Evolutionary conservation across 2,329 filamentous ascomycete species (phyloP), one percentile per base, ranked within the genome.

Genomic region (Chaetomiaceae sp.): DNA sequence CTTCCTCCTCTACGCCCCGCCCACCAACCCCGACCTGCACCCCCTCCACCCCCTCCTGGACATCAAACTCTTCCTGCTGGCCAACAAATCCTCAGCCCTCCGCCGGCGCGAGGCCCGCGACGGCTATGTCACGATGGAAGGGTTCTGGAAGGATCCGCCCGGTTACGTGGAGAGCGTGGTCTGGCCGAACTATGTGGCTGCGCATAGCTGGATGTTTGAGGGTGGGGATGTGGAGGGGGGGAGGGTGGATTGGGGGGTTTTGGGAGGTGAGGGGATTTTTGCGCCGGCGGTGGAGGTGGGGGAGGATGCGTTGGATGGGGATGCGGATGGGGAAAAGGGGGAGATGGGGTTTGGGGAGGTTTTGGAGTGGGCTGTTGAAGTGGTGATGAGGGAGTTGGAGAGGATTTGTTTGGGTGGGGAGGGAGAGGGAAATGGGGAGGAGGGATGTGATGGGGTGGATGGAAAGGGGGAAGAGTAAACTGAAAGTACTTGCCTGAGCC

Each of bases 101-200:
- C 69, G 73, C 30, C 75, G 88, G 20, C 73, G 88, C 25, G 81
- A 86, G 63, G 82, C 81, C 0, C 73, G 88, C 48, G 82, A 78
- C 58, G 87, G 87, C 10, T 93, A 93, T 66, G 86, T 89, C 25
- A 92, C 88, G 3, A 68, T 86, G 5, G 83, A 96, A 63, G 92
- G 91, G 23, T 99, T 96, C 71, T 99, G 93, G 93, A 78, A 84
- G 50, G 93, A 99, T 67, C 93, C 93, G 0, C 89, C 89, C 0
- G 91, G 89, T 0, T 99, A 97, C 66, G 90, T 97, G 33, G 91
- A 97, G 66, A 81, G 87, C 65, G 79, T 99, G 48, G 93, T 99
- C 4, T 99, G 93, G 93, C 92, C 92, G 3, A 92, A 95, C 62
- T 97, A 96, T 68, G 87, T 87, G 3, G 75, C 79, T 47, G 82